These are phyloP conservation scores for Umbelopsis sp. DNA, from an alignment of 192 early-diverging fungal genomes.

Conservation along the genomic window DNA sequence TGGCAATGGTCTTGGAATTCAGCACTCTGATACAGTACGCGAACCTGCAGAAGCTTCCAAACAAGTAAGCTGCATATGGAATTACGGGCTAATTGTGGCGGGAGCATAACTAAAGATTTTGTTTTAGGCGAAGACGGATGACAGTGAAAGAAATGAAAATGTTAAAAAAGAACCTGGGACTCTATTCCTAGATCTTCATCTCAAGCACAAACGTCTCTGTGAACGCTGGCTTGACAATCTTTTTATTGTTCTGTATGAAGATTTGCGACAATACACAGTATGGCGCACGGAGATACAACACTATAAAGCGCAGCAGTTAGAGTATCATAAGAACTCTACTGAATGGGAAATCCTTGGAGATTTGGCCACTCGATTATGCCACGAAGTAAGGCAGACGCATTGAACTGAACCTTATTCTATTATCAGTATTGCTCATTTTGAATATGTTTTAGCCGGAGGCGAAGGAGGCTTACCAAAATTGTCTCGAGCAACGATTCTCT, in stretches of 20 bases:
- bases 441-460: slow-evolving; percentile 58
- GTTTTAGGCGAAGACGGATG: background rate
- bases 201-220: slow-evolving; percentile 71
- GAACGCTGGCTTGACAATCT: slow-evolving; percentile 91
- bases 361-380: slow-evolving; percentile 68
- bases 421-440: background rate
- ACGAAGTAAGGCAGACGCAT: slow-evolving; percentile 38
- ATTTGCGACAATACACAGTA: slow-evolving; percentile 55
- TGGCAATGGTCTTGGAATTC: too few relatives aligned
- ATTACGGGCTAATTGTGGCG: background rate
- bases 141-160: background rate
- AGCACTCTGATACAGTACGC: too few relatives aligned
- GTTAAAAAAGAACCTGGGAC: background rate
- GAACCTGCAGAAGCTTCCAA: background rate
- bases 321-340: slow-evolving; percentile 73
- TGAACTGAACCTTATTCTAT: too few relatives aligned
- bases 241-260: slow-evolving; percentile 83
- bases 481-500: slow-evolving; percentile 72
- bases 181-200: background rate
- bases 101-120: too few relatives aligned
- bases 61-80: background rate
- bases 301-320: slow-evolving; percentile 48
- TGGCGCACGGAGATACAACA: slow-evolving; percentile 72
- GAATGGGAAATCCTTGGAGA: slow-evolving; percentile 89
- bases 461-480: slow-evolving; percentile 70